Evolutionary conservation across 352 stramenopile species (phyloP).

Genomic region (Phytophthora palmivora): DNA sequence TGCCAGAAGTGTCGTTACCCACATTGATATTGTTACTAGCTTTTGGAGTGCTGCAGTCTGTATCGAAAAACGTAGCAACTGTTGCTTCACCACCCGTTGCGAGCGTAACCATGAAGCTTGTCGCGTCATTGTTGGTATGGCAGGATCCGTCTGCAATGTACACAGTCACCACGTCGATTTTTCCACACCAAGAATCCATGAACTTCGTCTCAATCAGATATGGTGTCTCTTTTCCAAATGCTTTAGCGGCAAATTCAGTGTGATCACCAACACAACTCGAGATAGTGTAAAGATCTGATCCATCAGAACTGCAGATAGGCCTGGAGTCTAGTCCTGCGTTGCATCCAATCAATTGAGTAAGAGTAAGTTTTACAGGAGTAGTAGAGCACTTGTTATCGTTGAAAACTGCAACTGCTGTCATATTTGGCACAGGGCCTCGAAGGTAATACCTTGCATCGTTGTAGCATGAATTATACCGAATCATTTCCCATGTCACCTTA

Average conservation of each 20-base stretch:
- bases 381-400: neutral
- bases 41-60: neutral
- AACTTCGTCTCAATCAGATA: conserved; percentile 20
- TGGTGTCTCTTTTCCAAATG: conserved; percentile 6
- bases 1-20: neutral
- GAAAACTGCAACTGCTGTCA: conserved; percentile 9
- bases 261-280: conserved; percentile 8
- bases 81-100: neutral
- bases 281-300: neutral
- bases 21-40: neutral
- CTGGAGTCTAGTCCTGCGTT: conserved; percentile 3
- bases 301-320: neutral
- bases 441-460: conserved; percentile 8
- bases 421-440: neutral
- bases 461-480: neutral
- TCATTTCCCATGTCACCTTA: conserved; percentile 9
- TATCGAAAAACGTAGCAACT: conserved; percentile 1
- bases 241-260: neutral
- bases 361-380: conserved; percentile 2
- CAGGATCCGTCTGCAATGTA: conserved; percentile 10
- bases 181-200: neutral
- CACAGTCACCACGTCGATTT: neutral
- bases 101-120: conserved; percentile 8
- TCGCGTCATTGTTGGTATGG: conserved; percentile 3
- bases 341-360: conserved; percentile 2